A percentile compares a stretch with the other conserved stretches of the same genome.
Evolutionary conservation across 768 basidiomycete genomes (phyloP).

Genomic region (Lyophyllum decastes): DNA sequence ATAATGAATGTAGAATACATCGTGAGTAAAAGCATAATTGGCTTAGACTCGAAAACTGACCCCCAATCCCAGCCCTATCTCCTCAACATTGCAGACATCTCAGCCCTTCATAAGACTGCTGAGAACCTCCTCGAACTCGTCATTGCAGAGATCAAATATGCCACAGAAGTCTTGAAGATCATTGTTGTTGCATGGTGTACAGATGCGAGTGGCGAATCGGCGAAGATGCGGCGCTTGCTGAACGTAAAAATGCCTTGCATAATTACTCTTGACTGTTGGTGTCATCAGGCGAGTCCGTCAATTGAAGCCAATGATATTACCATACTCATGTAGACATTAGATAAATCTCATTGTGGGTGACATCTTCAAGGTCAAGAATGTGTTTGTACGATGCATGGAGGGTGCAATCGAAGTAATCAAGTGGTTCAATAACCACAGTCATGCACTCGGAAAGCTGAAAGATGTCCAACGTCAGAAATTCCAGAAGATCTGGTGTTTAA

Average conservation of each 20-base stretch:
- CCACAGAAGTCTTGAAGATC: conserved; percentile 5
- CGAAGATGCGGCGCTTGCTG: conserved; percentile 19
- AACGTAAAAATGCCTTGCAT: conserved; percentile 11
- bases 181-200: conserved; percentile 21
- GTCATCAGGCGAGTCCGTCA: conserved; percentile 23
- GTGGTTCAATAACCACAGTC: conserved; percentile 29
- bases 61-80: conserved; percentile 15
- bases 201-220: conserved; percentile 22
- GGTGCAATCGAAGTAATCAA: conserved; percentile 19
- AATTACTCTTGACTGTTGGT: conserved; percentile 24
- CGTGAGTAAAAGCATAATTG: conserved; percentile 16
- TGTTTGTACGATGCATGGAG: conserved; percentile 5
- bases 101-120: conserved; percentile 24
- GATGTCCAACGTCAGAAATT: conserved; percentile 10
- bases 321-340: neutral
- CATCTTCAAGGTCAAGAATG: conserved; percentile 13
- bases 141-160: conserved; percentile 21
- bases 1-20: conserved; percentile 24
- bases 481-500: conserved; percentile 6
- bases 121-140: conserved; percentile 23
- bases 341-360: conserved; percentile 28
- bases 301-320: too few species aligned
- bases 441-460: conserved; percentile 19
- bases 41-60: neutral
- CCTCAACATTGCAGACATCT: conserved; percentile 22